These are phyloP conservation scores for Podaxis carcinomalis DNA, from an alignment of 768 basidiomycete genomes.

Conservation along the genomic window DNA sequence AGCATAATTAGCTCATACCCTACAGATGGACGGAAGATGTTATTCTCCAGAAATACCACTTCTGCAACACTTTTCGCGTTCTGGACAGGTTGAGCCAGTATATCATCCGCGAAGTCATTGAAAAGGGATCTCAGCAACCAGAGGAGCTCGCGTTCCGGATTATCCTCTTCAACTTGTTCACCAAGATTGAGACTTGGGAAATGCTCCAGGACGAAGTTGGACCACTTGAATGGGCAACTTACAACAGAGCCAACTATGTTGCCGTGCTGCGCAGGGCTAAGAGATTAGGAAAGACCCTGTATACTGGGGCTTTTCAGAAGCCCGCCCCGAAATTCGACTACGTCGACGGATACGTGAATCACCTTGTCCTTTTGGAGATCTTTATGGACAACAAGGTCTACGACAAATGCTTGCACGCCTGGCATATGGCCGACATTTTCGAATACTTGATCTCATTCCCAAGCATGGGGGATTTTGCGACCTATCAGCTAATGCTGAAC, in stretches of 20 bases:
- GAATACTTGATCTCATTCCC: conserved; percentile 56
- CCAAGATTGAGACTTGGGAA: conserved; percentile 70
- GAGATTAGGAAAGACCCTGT: conserved; percentile 41
- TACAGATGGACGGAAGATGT: conserved; percentile 66
- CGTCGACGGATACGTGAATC: conserved; percentile 48
- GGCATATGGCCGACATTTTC: conserved; percentile 60
- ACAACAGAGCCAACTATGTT: conserved; percentile 48
- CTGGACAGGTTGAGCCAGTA: conserved; percentile 70
- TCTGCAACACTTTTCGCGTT: conserved; percentile 75
- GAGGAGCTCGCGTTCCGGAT: conserved; percentile 70
- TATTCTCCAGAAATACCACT: conserved; percentile 50
- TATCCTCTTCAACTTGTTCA: conserved; percentile 66
- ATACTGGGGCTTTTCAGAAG: conserved; percentile 69
- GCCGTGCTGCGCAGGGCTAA: conserved; percentile 43
- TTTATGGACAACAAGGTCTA: conserved; percentile 58
- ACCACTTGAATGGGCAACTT: conserved; percentile 57
- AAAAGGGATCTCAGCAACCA: conserved; percentile 56
- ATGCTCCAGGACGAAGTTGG: conserved; percentile 48
- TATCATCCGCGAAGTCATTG: conserved; percentile 63
- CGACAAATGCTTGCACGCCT: conserved; percentile 39
- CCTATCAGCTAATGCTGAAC: conserved; percentile 63
- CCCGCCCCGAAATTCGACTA: conserved; percentile 57
- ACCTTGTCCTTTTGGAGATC: conserved; percentile 55
- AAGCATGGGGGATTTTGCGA: conserved; percentile 70
- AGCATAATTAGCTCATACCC: neutral